Base-by-base conservation (phyloP, 2,329 filamentous ascomycete genomes). In the Curvularia sp. region DNA sequence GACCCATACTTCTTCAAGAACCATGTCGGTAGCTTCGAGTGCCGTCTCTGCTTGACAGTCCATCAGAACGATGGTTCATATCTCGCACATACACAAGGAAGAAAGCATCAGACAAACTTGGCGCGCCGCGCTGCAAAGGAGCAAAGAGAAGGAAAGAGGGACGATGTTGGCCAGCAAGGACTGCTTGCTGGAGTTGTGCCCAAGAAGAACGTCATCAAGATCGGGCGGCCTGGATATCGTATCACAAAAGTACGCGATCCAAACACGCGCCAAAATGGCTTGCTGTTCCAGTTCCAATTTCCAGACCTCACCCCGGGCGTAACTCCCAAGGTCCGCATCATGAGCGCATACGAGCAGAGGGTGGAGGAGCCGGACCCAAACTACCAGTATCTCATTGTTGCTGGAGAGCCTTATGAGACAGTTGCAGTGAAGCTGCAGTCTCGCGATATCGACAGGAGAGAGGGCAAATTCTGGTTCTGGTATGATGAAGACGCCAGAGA, bases 1-100 rank as follows among this genome's bases (percentile, higher is more conserved):
- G 95, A 99, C 81, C 95, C 95, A 0, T 99, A 98, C 86, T 97
- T 98, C 84, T 99, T 99, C 89, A 96, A 96, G 79, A 99, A 99
- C 83, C 94, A 99, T 80, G 92, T 98, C 71, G 95, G 95, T 74
- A 95, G 90, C 74, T 99, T 97, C 80, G 95, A 99, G 80, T 99
- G 95, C 79, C 91, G 95, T 28, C 89, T 99, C 39, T 99, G 95
- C 75, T 83, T 99, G 25, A 99, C 95, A 0, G 94, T 98, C 4
- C 95, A 99, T 84, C 95, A 99, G 75, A 99, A 99, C 78, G 95
- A 99, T 81, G 95, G 95, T 63, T 97, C 93, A 47, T 99, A 99
- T 80, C 92, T 99, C 67, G 95, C 95, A 1, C 95, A 99, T 80
- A 99, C 95, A 3, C 95, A 99, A 80, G 95, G 95, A 57, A 92